Evolutionary conservation across 148 eudicot species (phyloP).

Genomic region (Vaccinium corymbosum): DNA sequence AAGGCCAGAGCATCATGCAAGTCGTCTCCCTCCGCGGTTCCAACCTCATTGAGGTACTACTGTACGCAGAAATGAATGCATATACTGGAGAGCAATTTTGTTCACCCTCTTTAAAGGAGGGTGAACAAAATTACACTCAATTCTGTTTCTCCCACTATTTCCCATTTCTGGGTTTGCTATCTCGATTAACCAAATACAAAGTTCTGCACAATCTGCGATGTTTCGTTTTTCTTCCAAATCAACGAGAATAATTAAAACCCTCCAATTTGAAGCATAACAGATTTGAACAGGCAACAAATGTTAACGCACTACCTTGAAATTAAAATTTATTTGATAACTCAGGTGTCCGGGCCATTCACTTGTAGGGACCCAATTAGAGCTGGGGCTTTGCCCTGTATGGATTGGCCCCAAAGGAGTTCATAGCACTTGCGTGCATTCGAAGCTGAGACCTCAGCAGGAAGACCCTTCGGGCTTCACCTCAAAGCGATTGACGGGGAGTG

Average conservation of each 20-base stretch:
- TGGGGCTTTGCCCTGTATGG: no score
- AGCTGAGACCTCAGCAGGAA: no score
- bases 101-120: no score
- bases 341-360: no score
- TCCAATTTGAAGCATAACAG: background rate
- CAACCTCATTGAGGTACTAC: constrained; percentile 71
- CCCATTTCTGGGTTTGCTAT: background rate
- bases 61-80: background rate
- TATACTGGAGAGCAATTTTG: no score
- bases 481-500: background rate
- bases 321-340: no score
- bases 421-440: no score
- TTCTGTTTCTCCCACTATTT: background rate
- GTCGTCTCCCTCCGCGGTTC: constrained; percentile 80
- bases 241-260: background rate
- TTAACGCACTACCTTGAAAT: background rate
- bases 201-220: background rate
- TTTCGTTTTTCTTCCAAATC: background rate
- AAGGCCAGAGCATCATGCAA: constrained; percentile 77
- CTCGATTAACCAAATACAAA: background rate
- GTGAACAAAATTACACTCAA: no score
- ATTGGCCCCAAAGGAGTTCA: no score
- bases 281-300: background rate
- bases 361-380: no score
- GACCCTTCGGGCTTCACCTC: no score